Conservation (phyloP, 2,329 filamentous ascomycete genomes). For the Trichoderma sp. region DNA sequence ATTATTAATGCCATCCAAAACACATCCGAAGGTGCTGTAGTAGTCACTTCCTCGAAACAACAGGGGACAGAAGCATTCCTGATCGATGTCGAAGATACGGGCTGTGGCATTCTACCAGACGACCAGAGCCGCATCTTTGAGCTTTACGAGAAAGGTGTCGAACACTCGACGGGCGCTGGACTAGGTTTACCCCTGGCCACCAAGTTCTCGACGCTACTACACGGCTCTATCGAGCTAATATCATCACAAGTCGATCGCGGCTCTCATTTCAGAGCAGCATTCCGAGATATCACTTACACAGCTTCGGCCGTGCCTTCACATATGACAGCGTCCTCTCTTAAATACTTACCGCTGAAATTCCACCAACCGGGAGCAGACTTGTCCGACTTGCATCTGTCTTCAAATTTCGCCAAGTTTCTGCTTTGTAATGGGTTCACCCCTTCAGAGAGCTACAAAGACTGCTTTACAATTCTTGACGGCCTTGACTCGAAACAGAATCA, state of each 20-base stretch:
- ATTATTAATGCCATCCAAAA: not conserved
- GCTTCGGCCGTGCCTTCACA: not conserved
- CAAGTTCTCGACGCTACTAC: not conserved
- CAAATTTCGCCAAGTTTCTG: not conserved
- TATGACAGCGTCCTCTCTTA: not conserved
- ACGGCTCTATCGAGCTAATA: not conserved
- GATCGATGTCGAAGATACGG: not conserved
- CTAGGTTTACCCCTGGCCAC: not conserved
- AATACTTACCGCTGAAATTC: not conserved
- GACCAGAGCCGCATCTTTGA: constrained; percentile 4
- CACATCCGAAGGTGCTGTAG: not conserved
- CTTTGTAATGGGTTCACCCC: not conserved
- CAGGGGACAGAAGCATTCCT: not conserved
- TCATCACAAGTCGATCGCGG: not conserved
- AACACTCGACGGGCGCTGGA: not conserved
- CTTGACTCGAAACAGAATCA: not conserved
- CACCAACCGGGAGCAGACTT: not conserved
- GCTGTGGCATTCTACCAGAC: constrained; percentile 1
- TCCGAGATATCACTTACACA: not conserved
- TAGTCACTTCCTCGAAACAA: not conserved
- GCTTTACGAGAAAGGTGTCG: constrained; percentile 8
- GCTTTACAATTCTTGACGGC: not conserved
- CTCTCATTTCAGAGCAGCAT: not conserved
- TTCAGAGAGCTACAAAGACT: not conserved
- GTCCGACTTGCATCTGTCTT: not conserved